Evolutionary conservation across 352 stramenopile genomes (phyloP).

Genomic region (Detonula confervacea): DNA sequence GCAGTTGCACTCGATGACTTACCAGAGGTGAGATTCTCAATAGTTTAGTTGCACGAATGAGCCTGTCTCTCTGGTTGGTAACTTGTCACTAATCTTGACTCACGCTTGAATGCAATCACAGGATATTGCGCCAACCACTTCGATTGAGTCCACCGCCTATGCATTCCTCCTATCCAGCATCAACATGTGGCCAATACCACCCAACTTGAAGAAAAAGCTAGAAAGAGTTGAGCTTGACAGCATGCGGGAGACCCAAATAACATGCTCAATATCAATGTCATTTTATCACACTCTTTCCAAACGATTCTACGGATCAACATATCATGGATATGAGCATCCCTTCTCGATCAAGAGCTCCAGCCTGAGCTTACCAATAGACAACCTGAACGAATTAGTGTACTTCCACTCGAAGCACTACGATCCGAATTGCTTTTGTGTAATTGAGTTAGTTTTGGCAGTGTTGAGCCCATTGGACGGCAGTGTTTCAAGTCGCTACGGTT

Average conservation of each 20-base stretch:
- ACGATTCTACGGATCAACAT: slow-evolving; percentile 93
- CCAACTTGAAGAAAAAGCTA: slow-evolving; percentile 42
- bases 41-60: background rate
- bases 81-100: too few relatives aligned
- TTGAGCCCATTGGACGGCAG: slow-evolving; percentile 85
- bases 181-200: slow-evolving; percentile 48
- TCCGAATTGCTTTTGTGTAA: slow-evolving; percentile 89
- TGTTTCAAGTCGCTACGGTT: slow-evolving; percentile 88
- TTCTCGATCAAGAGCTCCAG: slow-evolving; percentile 38
- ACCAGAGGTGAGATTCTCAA: background rate
- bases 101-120: slow-evolving; percentile 6
- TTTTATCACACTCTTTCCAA: slow-evolving; percentile 89
- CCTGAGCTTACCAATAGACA: slow-evolving; percentile 26
- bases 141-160: slow-evolving; percentile 36
- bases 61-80: background rate
- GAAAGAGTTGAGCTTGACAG: slow-evolving; percentile 21
- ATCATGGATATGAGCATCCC: slow-evolving; percentile 69
- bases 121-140: slow-evolving; percentile 19
- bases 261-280: slow-evolving; percentile 76
- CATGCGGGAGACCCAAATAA: slow-evolving; percentile 18
- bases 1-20: slow-evolving; percentile 9
- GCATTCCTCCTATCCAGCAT: slow-evolving; percentile 45
- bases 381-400: slow-evolving; percentile 81
- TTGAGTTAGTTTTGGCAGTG: slow-evolving; percentile 92
- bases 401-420: slow-evolving; percentile 90